Conservation (phyloP, 306 rosid species). For the Purshia tridentata region DNA sequence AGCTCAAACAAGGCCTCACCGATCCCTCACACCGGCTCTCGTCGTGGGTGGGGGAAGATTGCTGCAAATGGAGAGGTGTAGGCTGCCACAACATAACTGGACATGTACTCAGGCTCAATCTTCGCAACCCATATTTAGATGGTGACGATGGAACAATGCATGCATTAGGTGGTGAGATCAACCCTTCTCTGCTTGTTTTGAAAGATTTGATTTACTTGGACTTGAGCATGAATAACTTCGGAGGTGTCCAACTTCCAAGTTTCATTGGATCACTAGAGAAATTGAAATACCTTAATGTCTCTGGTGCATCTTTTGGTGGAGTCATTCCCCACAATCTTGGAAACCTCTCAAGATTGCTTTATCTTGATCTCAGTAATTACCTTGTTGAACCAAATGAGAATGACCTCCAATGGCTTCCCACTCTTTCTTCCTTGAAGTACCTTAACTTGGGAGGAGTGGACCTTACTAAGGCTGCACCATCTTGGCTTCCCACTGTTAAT, state of each 20-base stretch:
- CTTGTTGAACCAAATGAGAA: not conserved
- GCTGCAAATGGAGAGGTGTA: constrained; percentile 23
- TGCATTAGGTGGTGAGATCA: constrained; percentile 25
- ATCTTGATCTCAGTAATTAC: constrained; percentile 3
- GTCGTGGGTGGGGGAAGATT: constrained; percentile 22
- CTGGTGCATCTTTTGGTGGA: constrained; percentile 17
- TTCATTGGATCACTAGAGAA: constrained; percentile 24
- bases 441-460: not conserved
- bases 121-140: not conserved
- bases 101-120: constrained; percentile 8
- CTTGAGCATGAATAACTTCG: constrained; percentile 27
- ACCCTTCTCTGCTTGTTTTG: constrained; percentile 23
- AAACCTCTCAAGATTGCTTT: constrained; percentile 12
- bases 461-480: not conserved
- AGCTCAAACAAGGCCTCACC: constrained; percentile 9
- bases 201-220: constrained; percentile 15
- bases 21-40: constrained; percentile 17
- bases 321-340: constrained; percentile 11
- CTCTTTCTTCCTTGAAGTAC: constrained; percentile 12
- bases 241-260: constrained; percentile 7
- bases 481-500: constrained; percentile 19
- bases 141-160: not conserved
- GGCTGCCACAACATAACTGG: constrained; percentile 22
- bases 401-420: constrained; percentile 17
- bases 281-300: constrained; percentile 17